phyloP scores from a whole-genome alignment of 2,329 filamentous ascomycete genomes.

The Fusarium tricinctum region DNA sequence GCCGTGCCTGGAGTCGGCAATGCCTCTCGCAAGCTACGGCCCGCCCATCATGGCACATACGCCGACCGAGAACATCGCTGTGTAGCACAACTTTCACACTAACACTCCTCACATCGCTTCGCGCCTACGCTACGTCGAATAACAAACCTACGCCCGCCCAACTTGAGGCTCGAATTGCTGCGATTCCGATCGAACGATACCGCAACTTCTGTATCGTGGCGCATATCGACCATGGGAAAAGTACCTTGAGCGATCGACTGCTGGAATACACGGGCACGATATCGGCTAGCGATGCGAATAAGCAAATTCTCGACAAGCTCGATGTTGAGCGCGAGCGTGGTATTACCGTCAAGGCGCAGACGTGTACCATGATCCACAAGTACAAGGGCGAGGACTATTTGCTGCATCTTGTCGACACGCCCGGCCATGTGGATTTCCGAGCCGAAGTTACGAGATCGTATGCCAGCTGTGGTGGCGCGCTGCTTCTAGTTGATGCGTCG shows the following conservation, averaged over 20 bases:
- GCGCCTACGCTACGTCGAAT: slow-evolving; percentile 23
- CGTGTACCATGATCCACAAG: slow-evolving; percentile 97
- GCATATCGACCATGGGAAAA: slow-evolving; percentile 99
- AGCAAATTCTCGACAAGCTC: slow-evolving; percentile 96
- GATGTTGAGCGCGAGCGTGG: slow-evolving; percentile 96
- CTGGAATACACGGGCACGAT: slow-evolving; percentile 97
- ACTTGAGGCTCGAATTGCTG: slow-evolving; percentile 70
- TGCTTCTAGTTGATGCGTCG: slow-evolving; percentile 94
- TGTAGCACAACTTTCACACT: background rate
- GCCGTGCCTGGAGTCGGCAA: slow-evolving; percentile 57
- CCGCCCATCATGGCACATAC: slow-evolving; percentile 36
- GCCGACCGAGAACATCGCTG: slow-evolving; percentile 17
- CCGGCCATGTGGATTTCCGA: slow-evolving; percentile 96
- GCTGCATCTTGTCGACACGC: slow-evolving; percentile 95
- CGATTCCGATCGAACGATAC: slow-evolving; percentile 82
- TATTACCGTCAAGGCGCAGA: slow-evolving; percentile 99
- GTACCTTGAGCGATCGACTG: slow-evolving; percentile 91
- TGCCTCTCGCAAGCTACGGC: slow-evolving; percentile 46
- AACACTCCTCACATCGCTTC: slow-evolving; percentile 2
- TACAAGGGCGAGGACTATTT: slow-evolving; percentile 89
- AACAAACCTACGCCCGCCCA: slow-evolving; percentile 53
- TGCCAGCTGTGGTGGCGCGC: slow-evolving; percentile 92
- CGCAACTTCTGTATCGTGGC: slow-evolving; percentile 99
- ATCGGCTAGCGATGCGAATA: slow-evolving; percentile 81
- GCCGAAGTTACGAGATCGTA: slow-evolving; percentile 97